Evolutionary conservation across 352 stramenopile genomes (phyloP), one percentile per base, ranked within the genome.

Genomic region (Pythium insidiosum): DNA sequence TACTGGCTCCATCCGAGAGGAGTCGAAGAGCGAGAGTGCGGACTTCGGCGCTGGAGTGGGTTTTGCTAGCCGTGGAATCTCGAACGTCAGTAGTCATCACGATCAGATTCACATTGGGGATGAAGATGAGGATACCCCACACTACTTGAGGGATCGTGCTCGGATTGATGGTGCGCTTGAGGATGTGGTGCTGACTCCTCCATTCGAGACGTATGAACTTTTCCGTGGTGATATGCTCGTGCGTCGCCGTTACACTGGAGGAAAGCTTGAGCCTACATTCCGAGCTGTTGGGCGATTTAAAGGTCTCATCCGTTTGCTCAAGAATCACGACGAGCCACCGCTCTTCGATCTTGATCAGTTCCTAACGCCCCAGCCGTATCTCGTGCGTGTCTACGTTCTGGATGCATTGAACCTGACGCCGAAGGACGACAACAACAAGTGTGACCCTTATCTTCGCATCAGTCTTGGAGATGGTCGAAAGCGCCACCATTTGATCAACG

Each of bases 361-460:
- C 47, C 41, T 94, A 31, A 70, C 78, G 12, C 80, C 84, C 15
- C 68, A 84, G 50, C 62, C 66, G 36, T 95, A 95, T 44, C 53
- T 90, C 18, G 63, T 96, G 26, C 74, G 85, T 19, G 64, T 97
- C 35, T 95, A 97, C 47, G 68, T 94, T 1, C 55, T 97, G 24
- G 76, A 94, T 25, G 85, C 81, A 9, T 39, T 81, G 7, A 73
- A 88, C 38, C 61, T 97, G 12, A 63, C 77, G n/a, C 69, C 84
- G 0, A 88, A 89, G 53, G 84, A 95, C 51, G 57, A 52, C 3
- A 82, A 87, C 56, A 83, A 88, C 59, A 79, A 80, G 46, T 88
- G 67, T 38, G 84, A 96, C 29, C 85, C 87, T 28, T 95, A 95
- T 45, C 38, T 96, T 36, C 62, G 68, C 0, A 52, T 96, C 30